Base-by-base conservation (phyloP, 2,329 filamentous ascomycete species). In the Apiospora sp. region DNA sequence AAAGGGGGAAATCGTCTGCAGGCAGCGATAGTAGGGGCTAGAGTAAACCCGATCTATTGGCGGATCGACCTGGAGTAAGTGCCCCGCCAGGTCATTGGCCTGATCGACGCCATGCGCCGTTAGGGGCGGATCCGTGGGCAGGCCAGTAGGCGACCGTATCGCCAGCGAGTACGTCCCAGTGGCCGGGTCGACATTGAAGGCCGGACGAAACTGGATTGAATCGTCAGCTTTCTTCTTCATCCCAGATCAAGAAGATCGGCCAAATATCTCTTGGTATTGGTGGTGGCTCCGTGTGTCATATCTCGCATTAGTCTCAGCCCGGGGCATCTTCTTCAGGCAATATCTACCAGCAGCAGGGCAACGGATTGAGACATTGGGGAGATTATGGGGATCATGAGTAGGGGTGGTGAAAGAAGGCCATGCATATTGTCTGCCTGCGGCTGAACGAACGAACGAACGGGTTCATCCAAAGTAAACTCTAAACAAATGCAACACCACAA, bases 71-170 rank as follows among this genome's bases (percentile, higher is more conserved):
- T 84, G 86, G 72, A 86, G 80, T 68, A 97, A 86, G 79, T 93
- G 88, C 10, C 82, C 84, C 2, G 88, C 95, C 67, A 98, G 88
- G 83, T 98, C 92, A 74, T 90, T 87, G 30, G 95, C 91, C 85
- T 99, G 96, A 70, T 90, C 87, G 54, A 97, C 92, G 72, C 96
- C 96, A 80, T 98, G 92, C 30, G 93, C 91, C 10, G 95, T 95
- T 77, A 99, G 88, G 13, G 94, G 92, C 67, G 95, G 95, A 80
- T 99, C 96, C 37, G 93, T 93, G 4, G 95, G 88, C 75, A 98
- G 95, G 71, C 94, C 93, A 7, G 96, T 98, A 0, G 96, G 96
- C 49, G 94, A 94, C 58, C 88, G 90, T 76, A 96, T 90, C 73
- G 87, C 87, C 34, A 93, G 86, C 71, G 88, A 89, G 85, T 98